Evolutionary conservation across 2,329 filamentous ascomycete genomes (phyloP).

Genomic region (Mycogone perniciosa): DNA sequence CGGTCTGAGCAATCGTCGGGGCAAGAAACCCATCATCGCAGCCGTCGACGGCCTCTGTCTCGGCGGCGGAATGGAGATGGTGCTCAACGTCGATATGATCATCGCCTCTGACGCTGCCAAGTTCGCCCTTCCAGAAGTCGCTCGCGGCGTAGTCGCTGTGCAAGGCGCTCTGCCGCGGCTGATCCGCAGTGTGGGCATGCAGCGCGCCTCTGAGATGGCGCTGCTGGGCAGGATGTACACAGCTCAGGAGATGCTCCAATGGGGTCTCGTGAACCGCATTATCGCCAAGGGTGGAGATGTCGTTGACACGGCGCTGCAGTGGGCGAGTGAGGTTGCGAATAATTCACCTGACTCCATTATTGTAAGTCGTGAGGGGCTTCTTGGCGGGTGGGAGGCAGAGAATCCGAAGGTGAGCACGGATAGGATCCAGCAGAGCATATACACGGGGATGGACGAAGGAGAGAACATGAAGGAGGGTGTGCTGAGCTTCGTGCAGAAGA

Average conservation of each 20-base stretch:
- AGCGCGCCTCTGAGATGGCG: slow-evolving; percentile 65
- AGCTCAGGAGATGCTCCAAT: slow-evolving; percentile 53
- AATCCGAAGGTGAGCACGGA: slow-evolving; percentile 58
- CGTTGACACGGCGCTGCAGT: slow-evolving; percentile 51
- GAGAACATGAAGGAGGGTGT: slow-evolving; percentile 73
- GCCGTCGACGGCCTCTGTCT: slow-evolving; percentile 71
- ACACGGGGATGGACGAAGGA: slow-evolving; percentile 52
- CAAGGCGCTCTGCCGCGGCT: slow-evolving; percentile 66
- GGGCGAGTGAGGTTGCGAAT: slow-evolving; percentile 54
- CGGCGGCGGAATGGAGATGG: slow-evolving; percentile 73
- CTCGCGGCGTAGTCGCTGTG: slow-evolving; percentile 62
- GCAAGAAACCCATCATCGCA: slow-evolving; percentile 69
- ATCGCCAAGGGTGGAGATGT: slow-evolving; percentile 41
- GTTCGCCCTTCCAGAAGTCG: slow-evolving; percentile 67
- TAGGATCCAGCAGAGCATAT: slow-evolving; percentile 52
- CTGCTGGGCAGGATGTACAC: slow-evolving; percentile 55
- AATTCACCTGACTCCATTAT: slow-evolving; percentile 73
- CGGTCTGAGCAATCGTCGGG: slow-evolving; percentile 57
- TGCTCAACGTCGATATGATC: slow-evolving; percentile 66
- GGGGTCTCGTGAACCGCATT: slow-evolving; percentile 66
- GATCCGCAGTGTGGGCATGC: slow-evolving; percentile 57
- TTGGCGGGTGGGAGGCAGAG: slow-evolving; percentile 64
- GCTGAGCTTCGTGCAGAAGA: slow-evolving; percentile 69
- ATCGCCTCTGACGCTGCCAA: slow-evolving; percentile 51
- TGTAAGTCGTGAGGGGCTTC: slow-evolving; percentile 64